A percentile compares a stretch with the other conserved stretches of the same genome.
phyloP scores from a whole-genome alignment of 2,329 filamentous ascomycete species.

The Ilyonectria robusta region DNA sequence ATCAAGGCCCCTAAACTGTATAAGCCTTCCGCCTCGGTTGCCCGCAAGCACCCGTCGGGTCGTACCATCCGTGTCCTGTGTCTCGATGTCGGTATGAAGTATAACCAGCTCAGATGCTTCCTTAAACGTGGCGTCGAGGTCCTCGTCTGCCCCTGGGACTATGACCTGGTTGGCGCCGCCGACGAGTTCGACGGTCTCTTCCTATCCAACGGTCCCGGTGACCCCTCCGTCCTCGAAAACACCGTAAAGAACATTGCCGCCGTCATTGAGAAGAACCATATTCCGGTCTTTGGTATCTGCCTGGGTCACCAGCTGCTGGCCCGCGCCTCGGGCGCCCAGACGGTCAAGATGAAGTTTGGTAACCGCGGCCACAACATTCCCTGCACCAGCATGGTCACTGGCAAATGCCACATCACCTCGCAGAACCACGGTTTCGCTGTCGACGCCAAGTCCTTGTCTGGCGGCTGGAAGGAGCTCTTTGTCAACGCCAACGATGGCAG shows the following conservation, averaged over 20 bases:
- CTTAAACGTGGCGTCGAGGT: slow-evolving; percentile 93
- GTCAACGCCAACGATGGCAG: slow-evolving; percentile 98
- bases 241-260: slow-evolving; percentile 86
- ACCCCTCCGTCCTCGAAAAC: slow-evolving; percentile 85
- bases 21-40: slow-evolving; percentile 78
- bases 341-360: slow-evolving; percentile 98
- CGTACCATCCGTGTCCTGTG: slow-evolving; percentile 89
- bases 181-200: slow-evolving; percentile 97
- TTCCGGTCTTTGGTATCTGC: slow-evolving; percentile 96
- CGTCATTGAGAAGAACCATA: slow-evolving; percentile 83
- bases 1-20: slow-evolving; percentile 89
- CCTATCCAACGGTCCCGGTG: slow-evolving; percentile 97
- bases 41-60: slow-evolving; percentile 89
- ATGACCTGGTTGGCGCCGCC: slow-evolving; percentile 85
- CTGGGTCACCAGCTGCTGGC: slow-evolving; percentile 96
- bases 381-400: slow-evolving; percentile 94
- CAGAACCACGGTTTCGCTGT: slow-evolving; percentile 99
- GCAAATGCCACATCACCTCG: slow-evolving; percentile 98
- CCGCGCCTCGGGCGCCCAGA: slow-evolving; percentile 87
- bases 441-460: slow-evolving; percentile 80
- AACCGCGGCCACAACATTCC: slow-evolving; percentile 99
- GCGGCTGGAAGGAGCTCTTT: slow-evolving; percentile 93
- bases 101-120: slow-evolving; percentile 96
- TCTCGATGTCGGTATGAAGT: slow-evolving; percentile 98
- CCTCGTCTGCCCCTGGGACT: slow-evolving; percentile 95